Conservation (phyloP, 139 green algal species). For the Micractinium conductrix region DNA sequence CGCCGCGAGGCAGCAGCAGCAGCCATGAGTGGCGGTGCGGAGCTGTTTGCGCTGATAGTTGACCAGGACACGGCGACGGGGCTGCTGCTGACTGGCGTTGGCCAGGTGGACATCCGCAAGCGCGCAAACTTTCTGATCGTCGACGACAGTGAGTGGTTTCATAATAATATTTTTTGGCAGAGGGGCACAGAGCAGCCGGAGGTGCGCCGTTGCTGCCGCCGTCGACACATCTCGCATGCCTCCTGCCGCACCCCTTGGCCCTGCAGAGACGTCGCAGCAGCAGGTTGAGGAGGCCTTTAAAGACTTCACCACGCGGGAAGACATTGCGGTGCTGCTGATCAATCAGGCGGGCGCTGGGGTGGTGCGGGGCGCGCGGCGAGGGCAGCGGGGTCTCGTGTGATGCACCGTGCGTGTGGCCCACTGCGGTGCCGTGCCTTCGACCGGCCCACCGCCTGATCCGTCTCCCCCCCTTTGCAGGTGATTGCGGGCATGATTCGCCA, state of each 20-base stretch:
- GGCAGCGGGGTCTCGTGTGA: not conserved
- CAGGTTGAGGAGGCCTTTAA: slow-evolving; percentile 95
- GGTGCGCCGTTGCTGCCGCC: not conserved
- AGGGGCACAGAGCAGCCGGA: not conserved
- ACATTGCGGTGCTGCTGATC: slow-evolving; percentile 97
- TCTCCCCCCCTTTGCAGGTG: not conserved
- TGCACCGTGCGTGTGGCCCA: no score
- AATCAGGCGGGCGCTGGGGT: slow-evolving; percentile 65
- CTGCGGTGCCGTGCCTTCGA: no score
- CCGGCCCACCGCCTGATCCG: no score
- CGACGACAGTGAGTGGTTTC: slow-evolving; percentile 87
- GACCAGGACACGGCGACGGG: slow-evolving; percentile 97
- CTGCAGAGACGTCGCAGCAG: slow-evolving; percentile 78
- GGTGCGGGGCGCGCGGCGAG: no score
- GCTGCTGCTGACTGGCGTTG: slow-evolving; percentile 96
- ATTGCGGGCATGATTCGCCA: slow-evolving; percentile 84
- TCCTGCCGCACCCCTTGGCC: not conserved
- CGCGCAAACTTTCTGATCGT: slow-evolving; percentile 97
- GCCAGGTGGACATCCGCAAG: slow-evolving; percentile 91
- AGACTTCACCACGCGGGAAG: slow-evolving; percentile 91
- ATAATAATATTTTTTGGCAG: no score
- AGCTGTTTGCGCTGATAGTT: slow-evolving; percentile 63
- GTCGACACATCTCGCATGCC: not conserved
- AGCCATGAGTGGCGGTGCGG: no score
- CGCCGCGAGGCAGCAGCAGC: no score